Evolutionary conservation across 306 rosid species (phyloP).

Genomic region (Leucaena leucocephala): DNA sequence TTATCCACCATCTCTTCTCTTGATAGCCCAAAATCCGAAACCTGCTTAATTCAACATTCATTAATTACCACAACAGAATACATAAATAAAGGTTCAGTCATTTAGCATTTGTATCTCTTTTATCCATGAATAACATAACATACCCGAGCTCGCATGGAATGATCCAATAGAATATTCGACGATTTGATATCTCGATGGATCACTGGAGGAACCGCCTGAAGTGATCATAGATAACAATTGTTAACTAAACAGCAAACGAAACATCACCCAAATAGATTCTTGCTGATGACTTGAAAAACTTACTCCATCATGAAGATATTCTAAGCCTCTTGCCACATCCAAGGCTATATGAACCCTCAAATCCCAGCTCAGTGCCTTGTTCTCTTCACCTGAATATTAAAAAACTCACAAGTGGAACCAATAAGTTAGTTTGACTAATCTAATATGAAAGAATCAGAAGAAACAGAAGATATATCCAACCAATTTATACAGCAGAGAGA

Average conservation of each 20-base stretch:
- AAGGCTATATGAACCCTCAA: slow-evolving; percentile 83
- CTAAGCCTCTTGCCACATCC: slow-evolving; percentile 96
- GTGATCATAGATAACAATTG: slow-evolving; percentile 8
- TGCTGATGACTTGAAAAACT: slow-evolving; percentile 44
- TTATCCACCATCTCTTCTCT: slow-evolving; percentile 93
- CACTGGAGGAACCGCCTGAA: slow-evolving; percentile 97
- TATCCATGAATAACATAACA: slow-evolving; percentile 7
- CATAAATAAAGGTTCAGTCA: background rate
- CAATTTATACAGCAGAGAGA: background rate
- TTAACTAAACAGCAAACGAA: slow-evolving; percentile 23
- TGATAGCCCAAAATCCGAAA: slow-evolving; percentile 96
- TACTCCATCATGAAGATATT: slow-evolving; percentile 93
- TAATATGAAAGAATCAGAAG: too few relatives aligned
- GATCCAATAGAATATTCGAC: slow-evolving; percentile 82
- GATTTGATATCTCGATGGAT: slow-evolving; percentile 97
- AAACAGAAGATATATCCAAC: too few relatives aligned
- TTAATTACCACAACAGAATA: background rate
- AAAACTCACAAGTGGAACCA: too few relatives aligned
- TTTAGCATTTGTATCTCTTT: background rate
- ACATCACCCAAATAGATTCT: background rate
- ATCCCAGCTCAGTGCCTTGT: slow-evolving; percentile 81
- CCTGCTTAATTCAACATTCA: slow-evolving; percentile 51
- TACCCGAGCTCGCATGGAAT: slow-evolving; percentile 96
- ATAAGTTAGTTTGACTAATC: too few relatives aligned
- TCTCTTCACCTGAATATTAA: slow-evolving; percentile 56